Evolutionary conservation across 2,329 filamentous ascomycete genomes (phyloP).

Genomic region (Trichocomaceae sp.): DNA sequence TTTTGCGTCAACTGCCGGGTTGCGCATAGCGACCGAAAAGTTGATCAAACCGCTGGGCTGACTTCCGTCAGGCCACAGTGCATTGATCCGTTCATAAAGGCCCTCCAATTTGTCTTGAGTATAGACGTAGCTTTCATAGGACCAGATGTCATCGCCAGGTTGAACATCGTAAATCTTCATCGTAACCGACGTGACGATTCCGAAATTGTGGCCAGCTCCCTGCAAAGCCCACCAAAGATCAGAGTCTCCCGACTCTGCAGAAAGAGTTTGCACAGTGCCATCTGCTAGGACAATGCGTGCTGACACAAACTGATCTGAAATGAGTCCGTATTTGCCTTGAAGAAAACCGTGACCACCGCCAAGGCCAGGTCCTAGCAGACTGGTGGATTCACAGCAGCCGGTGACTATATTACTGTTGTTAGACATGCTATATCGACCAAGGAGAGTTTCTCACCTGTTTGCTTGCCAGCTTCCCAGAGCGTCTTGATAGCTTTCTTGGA

Average conservation of each 20-base stretch:
- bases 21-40: neutral
- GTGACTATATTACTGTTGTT: neutral
- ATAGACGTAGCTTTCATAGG: neutral
- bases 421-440: neutral
- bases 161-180: slow-evolving; percentile 25
- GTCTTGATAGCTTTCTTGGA: neutral
- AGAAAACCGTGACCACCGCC: slow-evolving; percentile 15
- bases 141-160: neutral
- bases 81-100: neutral
- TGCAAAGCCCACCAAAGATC: slow-evolving; percentile 41
- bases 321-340: slow-evolving; percentile 18
- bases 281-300: slow-evolving; percentile 37
- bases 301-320: slow-evolving; percentile 38
- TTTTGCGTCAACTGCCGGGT: neutral
- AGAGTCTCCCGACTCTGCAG: slow-evolving; percentile 14
- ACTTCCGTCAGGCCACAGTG: slow-evolving; percentile 1
- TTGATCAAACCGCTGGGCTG: slow-evolving; percentile 1
- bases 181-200: slow-evolving; percentile 26
- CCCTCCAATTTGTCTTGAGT: neutral
- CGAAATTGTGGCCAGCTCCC: slow-evolving; percentile 42
- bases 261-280: slow-evolving; percentile 38
- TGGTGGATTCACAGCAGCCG: neutral
- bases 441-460: neutral
- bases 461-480: slow-evolving; percentile 2
- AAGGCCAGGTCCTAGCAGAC: slow-evolving; percentile 14